These are phyloP conservation scores for Annulohypoxylon maeteangense DNA, from an alignment of 495 filamentous ascomycete species.

Conservation along the genomic window DNA sequence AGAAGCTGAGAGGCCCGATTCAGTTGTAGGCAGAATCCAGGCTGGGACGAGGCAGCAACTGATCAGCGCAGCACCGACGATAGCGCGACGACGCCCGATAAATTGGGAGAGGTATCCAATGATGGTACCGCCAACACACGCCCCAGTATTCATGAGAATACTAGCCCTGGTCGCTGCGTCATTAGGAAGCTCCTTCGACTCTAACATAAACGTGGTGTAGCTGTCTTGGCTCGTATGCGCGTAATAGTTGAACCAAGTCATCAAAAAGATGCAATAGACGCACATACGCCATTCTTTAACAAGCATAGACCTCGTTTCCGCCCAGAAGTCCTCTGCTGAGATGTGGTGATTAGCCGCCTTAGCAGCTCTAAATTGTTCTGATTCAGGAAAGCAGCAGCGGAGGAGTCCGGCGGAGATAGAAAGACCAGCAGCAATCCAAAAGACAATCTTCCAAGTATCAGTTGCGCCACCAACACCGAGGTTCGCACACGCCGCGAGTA, in stretches of 20 bases:
- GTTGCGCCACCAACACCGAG: conserved; percentile 68
- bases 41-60: conserved; percentile 71
- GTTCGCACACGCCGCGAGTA: conserved; percentile 76
- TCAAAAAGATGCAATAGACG: conserved; percentile 75
- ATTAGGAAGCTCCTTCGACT: conserved; percentile 72
- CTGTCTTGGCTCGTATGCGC: conserved; percentile 71
- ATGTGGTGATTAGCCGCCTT: conserved; percentile 62
- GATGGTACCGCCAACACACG: conserved; percentile 77
- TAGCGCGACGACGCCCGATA: conserved; percentile 73
- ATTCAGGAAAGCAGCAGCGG: conserved; percentile 75
- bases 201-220: conserved; percentile 80
- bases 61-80: conserved; percentile 68
- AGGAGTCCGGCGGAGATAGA: conserved; percentile 72
- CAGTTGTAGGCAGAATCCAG: conserved; percentile 73
- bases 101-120: conserved; percentile 78
- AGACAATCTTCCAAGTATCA: conserved; percentile 72
- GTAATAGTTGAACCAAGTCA: conserved; percentile 71
- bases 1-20: conserved; percentile 67
- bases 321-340: conserved; percentile 66
- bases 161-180: conserved; percentile 69
- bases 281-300: conserved; percentile 75
- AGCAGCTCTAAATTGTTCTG: conserved; percentile 73
- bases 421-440: conserved; percentile 70
- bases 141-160: conserved; percentile 78
- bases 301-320: conserved; percentile 70